Evolutionary conservation across 495 filamentous ascomycete genomes (phyloP).

Genomic region (Penicillium silybi): DNA sequence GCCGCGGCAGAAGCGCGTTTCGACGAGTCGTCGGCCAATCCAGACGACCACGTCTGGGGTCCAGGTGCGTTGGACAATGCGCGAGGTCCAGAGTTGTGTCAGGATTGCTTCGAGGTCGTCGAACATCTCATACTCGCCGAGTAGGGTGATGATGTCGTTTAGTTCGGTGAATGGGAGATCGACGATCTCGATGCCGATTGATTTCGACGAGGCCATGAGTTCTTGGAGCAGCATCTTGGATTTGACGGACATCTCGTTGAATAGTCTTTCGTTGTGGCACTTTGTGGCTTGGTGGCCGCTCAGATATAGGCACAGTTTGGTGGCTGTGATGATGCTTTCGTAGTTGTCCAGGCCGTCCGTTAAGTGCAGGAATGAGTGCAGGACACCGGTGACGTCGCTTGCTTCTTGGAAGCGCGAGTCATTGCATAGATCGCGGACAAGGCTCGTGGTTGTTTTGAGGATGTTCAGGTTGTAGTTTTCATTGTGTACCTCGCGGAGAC

Average conservation of each 20-base stretch:
- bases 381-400: conserved; percentile 48
- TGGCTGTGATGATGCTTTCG: conserved; percentile 47
- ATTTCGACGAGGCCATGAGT: conserved; percentile 46
- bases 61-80: conserved; percentile 58
- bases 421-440: conserved; percentile 41
- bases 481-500: conserved; percentile 44
- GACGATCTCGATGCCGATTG: conserved; percentile 49
- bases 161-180: conserved; percentile 49
- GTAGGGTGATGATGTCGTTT: conserved; percentile 50
- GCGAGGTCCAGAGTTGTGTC: conserved; percentile 56
- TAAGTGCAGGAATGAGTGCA: conserved; percentile 54
- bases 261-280: conserved; percentile 37
- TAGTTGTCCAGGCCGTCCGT: conserved; percentile 48
- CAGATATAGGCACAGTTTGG: conserved; percentile 53
- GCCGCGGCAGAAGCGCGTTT: conserved; percentile 51
- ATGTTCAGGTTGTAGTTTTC: conserved; percentile 38
- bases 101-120: conserved; percentile 56
- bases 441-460: conserved; percentile 35
- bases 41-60: conserved; percentile 47
- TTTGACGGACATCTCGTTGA: conserved; percentile 47
- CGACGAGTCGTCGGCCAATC: conserved; percentile 55
- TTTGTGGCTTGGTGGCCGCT: conserved; percentile 44
- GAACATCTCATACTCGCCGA: conserved; percentile 58
- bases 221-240: conserved; percentile 51
- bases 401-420: conserved; percentile 46